These are phyloP conservation scores for Boletus subcaerulescens DNA, from an alignment of 768 basidiomycete species.

Conservation along the genomic window DNA sequence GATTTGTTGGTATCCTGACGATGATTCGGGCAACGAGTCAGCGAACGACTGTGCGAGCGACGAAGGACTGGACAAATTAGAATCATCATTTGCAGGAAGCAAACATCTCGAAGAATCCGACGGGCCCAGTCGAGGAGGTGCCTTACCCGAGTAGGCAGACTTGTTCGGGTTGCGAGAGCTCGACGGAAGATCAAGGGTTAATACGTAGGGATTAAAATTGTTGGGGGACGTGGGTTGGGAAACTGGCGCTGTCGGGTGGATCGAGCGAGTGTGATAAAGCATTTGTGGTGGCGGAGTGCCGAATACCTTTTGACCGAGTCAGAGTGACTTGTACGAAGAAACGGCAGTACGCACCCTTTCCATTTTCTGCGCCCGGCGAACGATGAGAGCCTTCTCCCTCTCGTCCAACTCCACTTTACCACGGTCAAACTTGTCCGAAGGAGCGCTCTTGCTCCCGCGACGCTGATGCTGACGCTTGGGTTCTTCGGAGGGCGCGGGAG, in stretches of 20 bases:
- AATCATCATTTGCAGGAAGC: slow-evolving; percentile 34
- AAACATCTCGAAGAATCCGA: slow-evolving; percentile 60
- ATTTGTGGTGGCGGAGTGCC: slow-evolving; percentile 77
- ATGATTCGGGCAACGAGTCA: slow-evolving; percentile 17
- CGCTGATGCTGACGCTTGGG: slow-evolving; percentile 40
- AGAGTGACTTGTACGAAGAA: not conserved
- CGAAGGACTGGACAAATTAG: slow-evolving; percentile 18
- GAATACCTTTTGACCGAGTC: slow-evolving; percentile 55
- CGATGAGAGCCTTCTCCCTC: slow-evolving; percentile 75
- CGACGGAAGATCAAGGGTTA: slow-evolving; percentile 21
- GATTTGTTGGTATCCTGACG: slow-evolving; percentile 17
- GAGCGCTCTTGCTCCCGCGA: slow-evolving; percentile 45
- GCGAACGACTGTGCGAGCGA: slow-evolving; percentile 20
- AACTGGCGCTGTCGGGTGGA: slow-evolving; percentile 34
- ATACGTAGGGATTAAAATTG: slow-evolving; percentile 14
- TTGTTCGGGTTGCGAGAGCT: slow-evolving; percentile 44
- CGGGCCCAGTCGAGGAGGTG: slow-evolving; percentile 49
- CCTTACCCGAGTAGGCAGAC: slow-evolving; percentile 48
- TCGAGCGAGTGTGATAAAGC: slow-evolving; percentile 67
- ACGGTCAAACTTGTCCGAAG: slow-evolving; percentile 55
- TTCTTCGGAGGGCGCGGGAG: slow-evolving; percentile 29
- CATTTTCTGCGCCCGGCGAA: slow-evolving; percentile 81
- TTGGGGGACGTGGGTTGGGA: slow-evolving; percentile 26
- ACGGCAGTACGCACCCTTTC: slow-evolving; percentile 56
- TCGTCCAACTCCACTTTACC: slow-evolving; percentile 68